A percentile compares a stretch with the other conserved stretches of the same genome.
Conservation (phyloP, 805 yeast species). For the Starmerella floris region DNA sequence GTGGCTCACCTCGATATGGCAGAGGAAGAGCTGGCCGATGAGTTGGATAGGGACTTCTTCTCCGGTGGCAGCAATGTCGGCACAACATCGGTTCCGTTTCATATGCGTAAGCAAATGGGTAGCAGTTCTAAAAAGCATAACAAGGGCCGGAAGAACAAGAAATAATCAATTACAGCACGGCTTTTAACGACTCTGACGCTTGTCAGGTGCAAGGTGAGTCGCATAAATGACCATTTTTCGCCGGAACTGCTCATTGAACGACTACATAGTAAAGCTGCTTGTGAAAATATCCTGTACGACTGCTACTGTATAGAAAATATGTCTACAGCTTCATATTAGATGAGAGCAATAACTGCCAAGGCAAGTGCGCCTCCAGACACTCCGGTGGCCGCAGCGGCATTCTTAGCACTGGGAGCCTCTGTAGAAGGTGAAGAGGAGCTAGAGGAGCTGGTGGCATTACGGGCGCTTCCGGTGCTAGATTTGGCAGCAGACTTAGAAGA, state of each 20-base stretch:
- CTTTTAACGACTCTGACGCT: no score
- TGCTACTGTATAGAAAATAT: no score
- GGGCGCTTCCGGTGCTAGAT: background rate
- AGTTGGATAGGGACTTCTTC: constrained; percentile 78
- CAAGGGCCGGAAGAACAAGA: constrained; percentile 42
- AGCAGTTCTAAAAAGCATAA: constrained; percentile 42
- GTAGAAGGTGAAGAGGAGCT: background rate
- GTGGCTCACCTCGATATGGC: constrained; percentile 5
- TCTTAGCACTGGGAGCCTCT: constrained; percentile 2
- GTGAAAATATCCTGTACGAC: no score
- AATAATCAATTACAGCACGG: no score
- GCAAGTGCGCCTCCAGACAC: constrained; percentile 15
- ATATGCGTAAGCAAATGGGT: constrained; percentile 27
- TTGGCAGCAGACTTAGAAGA: constrained; percentile 4
- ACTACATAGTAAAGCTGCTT: no score
- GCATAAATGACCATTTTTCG: no score
- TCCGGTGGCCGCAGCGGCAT: constrained; percentile 5
- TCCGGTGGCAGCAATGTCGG: constrained; percentile 53
- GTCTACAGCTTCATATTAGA: no score
- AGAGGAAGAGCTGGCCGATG: constrained; percentile 48
- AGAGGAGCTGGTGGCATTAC: background rate
- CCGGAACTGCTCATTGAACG: no score
- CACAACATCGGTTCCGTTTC: constrained; percentile 59
- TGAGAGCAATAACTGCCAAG: constrained; percentile 13
- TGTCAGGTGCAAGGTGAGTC: no score